Base-by-base conservation (phyloP, 129 eudicot species). In the Cynara cardunculus region DNA sequence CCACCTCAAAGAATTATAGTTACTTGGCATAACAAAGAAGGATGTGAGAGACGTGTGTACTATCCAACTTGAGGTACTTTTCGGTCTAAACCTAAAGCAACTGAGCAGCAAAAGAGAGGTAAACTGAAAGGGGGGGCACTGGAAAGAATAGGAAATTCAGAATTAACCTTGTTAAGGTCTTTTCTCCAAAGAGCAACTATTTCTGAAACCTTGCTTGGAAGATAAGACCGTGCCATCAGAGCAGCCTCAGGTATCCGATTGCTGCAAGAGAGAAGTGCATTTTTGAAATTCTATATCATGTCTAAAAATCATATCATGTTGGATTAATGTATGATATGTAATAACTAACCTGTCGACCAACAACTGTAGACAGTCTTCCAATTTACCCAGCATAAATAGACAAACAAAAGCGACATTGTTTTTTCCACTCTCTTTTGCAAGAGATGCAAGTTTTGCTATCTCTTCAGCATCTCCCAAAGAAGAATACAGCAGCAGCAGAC, bases 221-320 rank as follows among this genome's bases (percentile, higher is more conserved):
- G 94, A 86, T 91, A 91, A 71, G 97, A 94, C 72, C 98, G 86
- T 65, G 98, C 97, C 97, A 94, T 89, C 74, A 94, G 75, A 81
- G 97, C 97, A 89, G 97, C 94, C 84, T 93, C 98, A 59, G 97
- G 97, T 84, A 93, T 89, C 80, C 97, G 96, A 75, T 93, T 93
- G 86, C 98, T 93, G 90, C 65, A 78, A 49, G 70, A 13, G 67
- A 67, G 59, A 67, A 62, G 14, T 59, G 13, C 44, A 73, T 44
- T 65, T 61, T 26, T 27, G 30, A 18, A 31, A 25, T 25, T 67
- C 12, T 27, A 26, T 73, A 46, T 31, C 73, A 39, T 25, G 80
- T 25, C 26, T 24, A 35, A 62, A 25, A 3, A 44, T n/a, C 7
- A 5, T 73, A 74, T 26, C 27, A 62, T 73, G 67, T 12, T 26